Evolutionary conservation across 2,329 filamentous ascomycete genomes (phyloP), one percentile per base, ranked within the genome.

Genomic region (Colletotrichum scovillei): DNA sequence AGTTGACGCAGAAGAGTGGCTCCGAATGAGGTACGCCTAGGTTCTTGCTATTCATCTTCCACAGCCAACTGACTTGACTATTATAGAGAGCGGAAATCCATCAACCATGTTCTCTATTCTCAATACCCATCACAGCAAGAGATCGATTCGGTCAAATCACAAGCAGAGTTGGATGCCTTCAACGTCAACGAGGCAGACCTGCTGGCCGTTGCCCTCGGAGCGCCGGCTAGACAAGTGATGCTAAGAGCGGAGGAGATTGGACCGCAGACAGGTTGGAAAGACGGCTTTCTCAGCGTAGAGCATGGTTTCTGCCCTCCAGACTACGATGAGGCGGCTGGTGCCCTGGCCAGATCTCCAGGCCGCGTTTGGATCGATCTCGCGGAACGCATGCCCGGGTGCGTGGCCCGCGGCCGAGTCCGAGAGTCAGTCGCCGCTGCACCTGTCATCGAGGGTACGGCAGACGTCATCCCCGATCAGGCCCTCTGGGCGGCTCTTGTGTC

Each of bases 141-240:
- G 38, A 80, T 86, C n/a, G 79, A 80, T 24, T 78, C 76, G 35
- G 82, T 83, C 49, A 86, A 84, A 71, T 85, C 63, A 52, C 68
- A 72, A 32, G 57, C 63, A 16, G 60, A 86, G 73, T 82, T 88
- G 42, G 88, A 89, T 75, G 78, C 81, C 12, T 81, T 89, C 30
- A 87, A 85, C 56, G 84, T 83, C 4, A 81, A 81, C 65, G 87
- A 88, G 65, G 82, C 86, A 42, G 86, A 88, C 60, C 78, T 89
- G 3, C 82, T 89, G 0, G 87, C 87, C 16, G 82, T 88, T 5
- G 87, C 88, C 2, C 82, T 89, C 4, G 87, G 88, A 1, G 87
- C 88, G 1, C 88, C 88, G 1, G 88, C 87, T 22, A 83, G 88
- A 16, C 87, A 89, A 76, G 87, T 90, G 3, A 86, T 89, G 73